Percentiles rank a stretch among this genome's conserved stretches.
Conservation (phyloP, 192 early-diverging fungal species). For the Entomortierella beljakovae region DNA sequence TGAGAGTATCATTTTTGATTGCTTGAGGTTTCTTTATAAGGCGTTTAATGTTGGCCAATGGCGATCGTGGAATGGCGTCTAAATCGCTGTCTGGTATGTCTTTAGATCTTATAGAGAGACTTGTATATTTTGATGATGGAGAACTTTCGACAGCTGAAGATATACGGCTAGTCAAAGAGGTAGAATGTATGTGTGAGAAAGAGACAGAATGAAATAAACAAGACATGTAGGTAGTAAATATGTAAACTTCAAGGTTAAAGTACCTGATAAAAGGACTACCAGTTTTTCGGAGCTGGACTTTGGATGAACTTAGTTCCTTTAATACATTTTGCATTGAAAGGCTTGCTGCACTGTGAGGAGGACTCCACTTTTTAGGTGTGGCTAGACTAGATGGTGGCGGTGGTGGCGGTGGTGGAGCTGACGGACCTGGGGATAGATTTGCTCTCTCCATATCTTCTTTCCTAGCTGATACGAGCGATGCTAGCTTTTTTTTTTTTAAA, state of each 20-base stretch:
- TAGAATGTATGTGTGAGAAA: too few relatives aligned
- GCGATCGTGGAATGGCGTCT: not conserved
- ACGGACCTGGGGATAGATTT: conserved; percentile 2
- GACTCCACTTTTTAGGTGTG: conserved; percentile 26
- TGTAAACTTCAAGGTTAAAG: too few relatives aligned
- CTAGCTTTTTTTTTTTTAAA: conserved; percentile 7
- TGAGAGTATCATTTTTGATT: not conserved
- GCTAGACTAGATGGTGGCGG: not conserved
- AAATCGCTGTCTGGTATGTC: not conserved
- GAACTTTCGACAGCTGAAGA: conserved; percentile 24
- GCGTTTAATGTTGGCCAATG: not conserved
- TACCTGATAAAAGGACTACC: conserved; percentile 45
- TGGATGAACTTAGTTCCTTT: conserved; percentile 30
- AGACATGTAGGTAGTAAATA: too few relatives aligned
- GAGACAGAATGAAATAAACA: too few relatives aligned
- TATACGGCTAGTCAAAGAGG: conserved; percentile 28
- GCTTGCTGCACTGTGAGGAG: conserved; percentile 17
- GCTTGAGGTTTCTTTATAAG: not conserved
- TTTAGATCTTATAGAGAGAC: conserved; percentile 14
- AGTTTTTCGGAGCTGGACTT: conserved; percentile 39
- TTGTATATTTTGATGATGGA: conserved; percentile 20
- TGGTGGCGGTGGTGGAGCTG: conserved; percentile 21
- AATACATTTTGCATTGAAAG: conserved; percentile 36
- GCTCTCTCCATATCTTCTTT: conserved; percentile 8
- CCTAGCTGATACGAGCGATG: conserved; percentile 32